A percentile compares a stretch with the other conserved stretches of the same genome.
These are phyloP conservation scores for Tylopilus felleus DNA, from an alignment of 768 basidiomycete genomes.

Conservation along the genomic window DNA sequence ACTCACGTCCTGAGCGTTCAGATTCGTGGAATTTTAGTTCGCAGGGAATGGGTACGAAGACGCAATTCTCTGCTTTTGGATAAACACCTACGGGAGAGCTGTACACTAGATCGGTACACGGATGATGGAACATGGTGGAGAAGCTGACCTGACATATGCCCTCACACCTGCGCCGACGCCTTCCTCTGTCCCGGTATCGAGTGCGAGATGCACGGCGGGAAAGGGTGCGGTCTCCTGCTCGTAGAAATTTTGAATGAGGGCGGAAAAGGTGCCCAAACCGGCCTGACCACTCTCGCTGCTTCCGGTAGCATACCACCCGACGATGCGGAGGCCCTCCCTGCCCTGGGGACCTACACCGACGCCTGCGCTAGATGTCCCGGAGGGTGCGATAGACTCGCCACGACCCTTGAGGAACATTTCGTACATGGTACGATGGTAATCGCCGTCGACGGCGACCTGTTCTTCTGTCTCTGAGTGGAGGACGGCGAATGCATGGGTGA, in stretches of 20 bases:
- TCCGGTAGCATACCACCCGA: conserved; percentile 89
- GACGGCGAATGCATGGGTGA: conserved; percentile 86
- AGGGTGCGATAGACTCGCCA: conserved; percentile 45
- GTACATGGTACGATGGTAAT: conserved; percentile 91
- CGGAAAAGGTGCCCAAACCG: conserved; percentile 85
- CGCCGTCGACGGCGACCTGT: conserved; percentile 95
- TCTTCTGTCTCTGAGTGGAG: conserved; percentile 90
- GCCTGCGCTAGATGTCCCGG: conserved; percentile 14
- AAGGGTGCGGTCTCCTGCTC: conserved; percentile 86
- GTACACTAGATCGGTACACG: conserved; percentile 7
- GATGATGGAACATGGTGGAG: conserved; percentile 1
- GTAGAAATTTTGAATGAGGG: conserved; percentile 97
- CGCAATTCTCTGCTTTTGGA: conserved; percentile 92
- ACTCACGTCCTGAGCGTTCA: conserved; percentile 84
- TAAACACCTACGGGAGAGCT: conserved; percentile 87
- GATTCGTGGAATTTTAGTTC: conserved; percentile 77
- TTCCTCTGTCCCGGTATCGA: conserved; percentile 78
- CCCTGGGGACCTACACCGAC: conserved; percentile 21
- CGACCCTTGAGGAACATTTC: conserved; percentile 67
- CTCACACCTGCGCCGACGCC: conserved; percentile 69
- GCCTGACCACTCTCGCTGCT: conserved; percentile 45
- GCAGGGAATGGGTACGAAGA: conserved; percentile 91
- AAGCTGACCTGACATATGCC: conserved; percentile 77
- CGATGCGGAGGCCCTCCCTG: conserved; percentile 77
- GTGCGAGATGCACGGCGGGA: conserved; percentile 85